Evolutionary conservation across 2,329 filamentous ascomycete species (phyloP), one percentile per base, ranked within the genome.

Genomic region (Phyllosticta citribraziliensis): DNA sequence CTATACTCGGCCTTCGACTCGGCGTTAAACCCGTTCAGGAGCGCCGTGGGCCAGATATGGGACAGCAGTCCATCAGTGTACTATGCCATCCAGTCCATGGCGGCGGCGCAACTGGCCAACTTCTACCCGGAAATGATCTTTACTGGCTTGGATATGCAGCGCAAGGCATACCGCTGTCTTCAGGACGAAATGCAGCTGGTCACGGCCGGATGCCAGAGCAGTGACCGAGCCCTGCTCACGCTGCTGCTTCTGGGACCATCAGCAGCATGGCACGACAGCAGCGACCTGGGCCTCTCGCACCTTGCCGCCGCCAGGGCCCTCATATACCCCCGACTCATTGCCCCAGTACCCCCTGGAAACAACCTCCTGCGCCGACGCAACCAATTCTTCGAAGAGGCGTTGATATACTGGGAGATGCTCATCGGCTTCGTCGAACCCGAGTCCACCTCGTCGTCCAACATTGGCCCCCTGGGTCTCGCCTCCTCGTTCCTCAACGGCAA

Each of bases 1-100:
- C 71, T 86, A 10, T 86, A 84, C 68, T 86, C 84, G n/a, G 84
- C 81, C 62, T 87, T 84, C 66, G 84, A 86, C 69, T 84, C 83
- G 20, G 75, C 78, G 12, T 76, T 84, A 65, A 87, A 86, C 65
- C 82, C 83, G 0, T 86, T 85, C 65, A 75, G 84, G 47, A 81
- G 79, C 1, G 82, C 82, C 0, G 81, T 86, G 12, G 79, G 78
- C 4, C 79, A 79, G 22, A 74, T 84, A 2, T 85, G 82, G 78
- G 76, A 81, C 51, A 79, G 78, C n/a, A 84, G 82, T 0, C 74
- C 80, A 19, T 81, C 82, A 0, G 82, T 85, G 57, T 83, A 81
- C 66, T 83, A 81, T 55, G 82, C 82, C 1, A 83, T 85, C 54
- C 83, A 85, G 65, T 85, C 83, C 64, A 86, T 86, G 83, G 82